phyloP scores from a whole-genome alignment of 2,329 filamentous ascomycete species.

The Trichoderma sp. region DNA sequence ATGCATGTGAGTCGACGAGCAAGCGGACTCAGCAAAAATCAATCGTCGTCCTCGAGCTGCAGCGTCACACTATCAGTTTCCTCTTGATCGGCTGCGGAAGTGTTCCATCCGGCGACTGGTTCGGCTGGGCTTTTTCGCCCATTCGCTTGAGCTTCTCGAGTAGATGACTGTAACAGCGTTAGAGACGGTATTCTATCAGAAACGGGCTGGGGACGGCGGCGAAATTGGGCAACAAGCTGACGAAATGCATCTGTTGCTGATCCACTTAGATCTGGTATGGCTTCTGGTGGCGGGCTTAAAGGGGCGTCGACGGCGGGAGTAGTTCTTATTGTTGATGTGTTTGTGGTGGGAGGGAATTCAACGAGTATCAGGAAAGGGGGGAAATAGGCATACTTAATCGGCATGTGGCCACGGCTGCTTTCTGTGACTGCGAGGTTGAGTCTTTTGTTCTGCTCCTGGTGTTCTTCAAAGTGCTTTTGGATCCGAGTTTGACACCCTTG shows the following conservation, averaged over 20 bases:
- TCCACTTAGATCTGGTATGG: constrained; percentile 22
- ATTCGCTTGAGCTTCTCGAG: constrained; percentile 53
- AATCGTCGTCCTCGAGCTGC: constrained; percentile 4
- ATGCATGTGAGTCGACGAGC: background rate
- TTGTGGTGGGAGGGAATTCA: constrained; percentile 22
- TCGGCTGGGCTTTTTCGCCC: constrained; percentile 38
- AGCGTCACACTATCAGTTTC: constrained; percentile 38
- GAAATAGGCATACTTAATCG: constrained; percentile 52
- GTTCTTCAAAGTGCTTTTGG: constrained; percentile 56
- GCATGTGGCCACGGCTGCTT: constrained; percentile 51
- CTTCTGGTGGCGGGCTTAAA: constrained; percentile 1
- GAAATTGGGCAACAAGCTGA: constrained; percentile 27
- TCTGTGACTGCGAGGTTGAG: constrained; percentile 55
- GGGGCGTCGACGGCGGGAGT: background rate
- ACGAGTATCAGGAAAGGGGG: constrained; percentile 36
- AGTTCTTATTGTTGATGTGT: background rate
- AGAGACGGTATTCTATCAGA: constrained; percentile 32
- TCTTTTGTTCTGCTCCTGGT: constrained; percentile 54
- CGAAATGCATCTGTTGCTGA: constrained; percentile 26
- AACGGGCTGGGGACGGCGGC: constrained; percentile 28
- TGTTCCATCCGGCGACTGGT: constrained; percentile 35
- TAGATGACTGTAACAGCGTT: constrained; percentile 46
- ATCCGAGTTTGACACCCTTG: constrained; percentile 55
- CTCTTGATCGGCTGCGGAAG: constrained; percentile 47
- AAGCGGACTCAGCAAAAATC: background rate